Base-by-base conservation (phyloP, 768 basidiomycete species). In the Tylopilus rubrobrunneus region DNA sequence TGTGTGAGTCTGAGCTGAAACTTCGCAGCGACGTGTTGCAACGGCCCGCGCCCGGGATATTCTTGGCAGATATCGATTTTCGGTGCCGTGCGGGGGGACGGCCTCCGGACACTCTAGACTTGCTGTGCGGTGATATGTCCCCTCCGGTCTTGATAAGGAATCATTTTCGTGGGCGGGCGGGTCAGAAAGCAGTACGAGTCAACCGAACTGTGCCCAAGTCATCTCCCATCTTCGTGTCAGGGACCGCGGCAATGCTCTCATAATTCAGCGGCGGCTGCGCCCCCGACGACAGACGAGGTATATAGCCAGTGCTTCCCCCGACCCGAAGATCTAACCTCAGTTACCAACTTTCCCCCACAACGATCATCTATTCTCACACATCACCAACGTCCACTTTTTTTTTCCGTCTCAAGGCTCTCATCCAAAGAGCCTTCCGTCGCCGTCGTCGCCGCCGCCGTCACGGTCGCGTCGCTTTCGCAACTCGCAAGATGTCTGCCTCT, bases 191-290 rank as follows among this genome's bases (percentile, higher is more conserved):
- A 29, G 23, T 67, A 51, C 62, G 46, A 55, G 39, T 64, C 61
- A 60, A 43, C 39, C 45, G 7, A 49, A 57, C 42, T 40, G 29
- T 42, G 8, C 17, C 39, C 60, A 27, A 63, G 59, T 62, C 62
- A 48, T 46, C 42, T 55, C 15, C n/a, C n/a, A 12, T 19, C 44
- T 23, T 28, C 33, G 21, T 36, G 28, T 42, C 52, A 57, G 62
- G 56, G 39, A 49, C 64, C 11, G 57, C 63, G 66, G 66, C 67
- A 60, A 62, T 68, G 66, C 65, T 17, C 57, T n/a, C 51, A 50
- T 62, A 51, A 56, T 41, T 34, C 29, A 31, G 49, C 45, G 56
- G 60, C 62, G 67, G 66, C 67, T 55, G 67, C 62, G 62, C 52
- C 56, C 64, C 56, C 58, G 60, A 63, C 64, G 55, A 49, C 45